Percentiles rank a stretch among this genome's conserved stretches.
Conservation (phyloP, 176 grass and related monocot genomes). For the Musa itinerans region DNA sequence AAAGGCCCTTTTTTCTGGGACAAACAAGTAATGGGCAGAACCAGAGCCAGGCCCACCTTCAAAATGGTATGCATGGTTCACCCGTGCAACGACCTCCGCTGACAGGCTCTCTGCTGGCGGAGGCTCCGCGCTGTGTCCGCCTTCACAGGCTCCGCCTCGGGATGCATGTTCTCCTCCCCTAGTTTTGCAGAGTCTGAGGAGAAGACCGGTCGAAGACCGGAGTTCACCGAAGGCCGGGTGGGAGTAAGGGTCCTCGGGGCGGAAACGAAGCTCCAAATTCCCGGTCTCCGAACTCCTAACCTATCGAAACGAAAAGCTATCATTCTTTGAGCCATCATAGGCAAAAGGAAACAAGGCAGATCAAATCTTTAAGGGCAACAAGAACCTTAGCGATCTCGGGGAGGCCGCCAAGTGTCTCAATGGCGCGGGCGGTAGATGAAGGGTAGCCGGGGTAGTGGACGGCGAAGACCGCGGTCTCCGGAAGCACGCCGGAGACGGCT, state of each 20-base stretch:
- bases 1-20: not conserved
- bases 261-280: slow-evolving; percentile 64
- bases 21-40: not conserved
- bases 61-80: slow-evolving; percentile 57
- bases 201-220: slow-evolving; percentile 32
- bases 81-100: slow-evolving; percentile 53
- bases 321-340: too few relatives aligned
- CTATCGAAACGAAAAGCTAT: slow-evolving; percentile 8
- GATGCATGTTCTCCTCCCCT: slow-evolving; percentile 5
- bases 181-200: slow-evolving; percentile 46
- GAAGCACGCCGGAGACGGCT: slow-evolving; percentile 40
- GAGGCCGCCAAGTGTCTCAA: slow-evolving; percentile 54
- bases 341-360: not conserved
- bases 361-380: not conserved
- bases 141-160: not conserved
- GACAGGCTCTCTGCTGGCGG: not conserved
- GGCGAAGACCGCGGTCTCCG: slow-evolving; percentile 43
- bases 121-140: not conserved
- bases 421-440: slow-evolving; percentile 45
- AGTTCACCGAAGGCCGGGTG: slow-evolving; percentile 56
- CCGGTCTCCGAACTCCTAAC: slow-evolving; percentile 29
- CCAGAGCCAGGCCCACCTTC: slow-evolving; percentile 28
- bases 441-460: slow-evolving; percentile 77
- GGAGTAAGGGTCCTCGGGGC: slow-evolving; percentile 70
- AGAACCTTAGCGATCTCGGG: slow-evolving; percentile 46